Evolutionary conservation across 257 asterid genomes (phyloP).

Genomic region (Dorcoceras hygrometricum): DNA sequence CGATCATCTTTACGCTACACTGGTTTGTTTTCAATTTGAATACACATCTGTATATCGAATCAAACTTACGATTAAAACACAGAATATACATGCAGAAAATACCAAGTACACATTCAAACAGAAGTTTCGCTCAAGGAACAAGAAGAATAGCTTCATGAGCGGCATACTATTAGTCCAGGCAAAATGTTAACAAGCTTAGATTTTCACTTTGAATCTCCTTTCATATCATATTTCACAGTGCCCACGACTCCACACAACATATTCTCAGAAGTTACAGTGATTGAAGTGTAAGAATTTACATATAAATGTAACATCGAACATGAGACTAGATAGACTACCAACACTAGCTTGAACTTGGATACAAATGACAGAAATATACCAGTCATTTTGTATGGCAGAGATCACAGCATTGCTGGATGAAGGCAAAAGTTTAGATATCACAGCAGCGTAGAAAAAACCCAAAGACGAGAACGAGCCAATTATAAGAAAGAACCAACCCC

Average conservation of each 20-base stretch:
- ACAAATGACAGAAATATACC: conserved; percentile 29
- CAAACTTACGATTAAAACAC: too few species aligned
- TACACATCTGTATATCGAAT: too few species aligned
- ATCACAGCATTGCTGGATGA: conserved; percentile 45
- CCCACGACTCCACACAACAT: too few species aligned
- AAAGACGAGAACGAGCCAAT: conserved; percentile 39
- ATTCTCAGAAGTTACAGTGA: neutral
- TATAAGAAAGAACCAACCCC: conserved; percentile 52
- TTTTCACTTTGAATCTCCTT: too few species aligned
- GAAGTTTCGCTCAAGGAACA: too few species aligned
- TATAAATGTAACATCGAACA: neutral
- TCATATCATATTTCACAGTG: too few species aligned
- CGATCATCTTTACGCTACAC: too few species aligned
- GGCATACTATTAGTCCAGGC: neutral
- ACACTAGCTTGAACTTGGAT: neutral
- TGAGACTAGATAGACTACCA: neutral
- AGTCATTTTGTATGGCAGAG: conserved; percentile 56
- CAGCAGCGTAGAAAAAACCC: conserved; percentile 47
- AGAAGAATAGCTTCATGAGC: neutral
- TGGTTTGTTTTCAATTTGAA: too few species aligned
- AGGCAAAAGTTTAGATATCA: conserved; percentile 54
- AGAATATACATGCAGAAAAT: too few species aligned
- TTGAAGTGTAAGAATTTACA: too few species aligned
- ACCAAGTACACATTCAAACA: too few species aligned
- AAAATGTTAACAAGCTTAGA: too few species aligned